Percentiles rank a stretch among this genome's conserved stretches.
These are phyloP conservation scores for Powellomyces hirtus DNA, from an alignment of 192 early-diverging fungal species.

Conservation along the genomic window DNA sequence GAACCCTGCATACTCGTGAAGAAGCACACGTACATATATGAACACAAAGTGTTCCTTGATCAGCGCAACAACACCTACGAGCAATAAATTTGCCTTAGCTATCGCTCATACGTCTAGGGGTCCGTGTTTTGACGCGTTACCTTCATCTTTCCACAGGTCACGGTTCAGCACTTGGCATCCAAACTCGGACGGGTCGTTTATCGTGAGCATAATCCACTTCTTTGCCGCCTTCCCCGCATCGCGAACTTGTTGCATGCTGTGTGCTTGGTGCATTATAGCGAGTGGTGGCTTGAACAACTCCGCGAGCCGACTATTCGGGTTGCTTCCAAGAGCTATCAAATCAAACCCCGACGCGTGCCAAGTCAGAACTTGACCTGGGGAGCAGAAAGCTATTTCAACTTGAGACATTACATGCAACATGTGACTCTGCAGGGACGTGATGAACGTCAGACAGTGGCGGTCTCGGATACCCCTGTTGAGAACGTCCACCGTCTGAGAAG, in stretches of 20 bases:
- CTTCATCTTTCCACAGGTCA: conserved; percentile 84
- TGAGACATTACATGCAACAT: no score
- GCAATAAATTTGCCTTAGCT: no score
- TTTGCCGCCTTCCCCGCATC: conserved; percentile 52
- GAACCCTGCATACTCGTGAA: no score
- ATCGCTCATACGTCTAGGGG: no score
- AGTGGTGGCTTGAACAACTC: conserved; percentile 84
- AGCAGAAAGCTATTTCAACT: no score
- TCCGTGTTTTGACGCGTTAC: no score
- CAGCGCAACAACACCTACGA: conserved; percentile 65
- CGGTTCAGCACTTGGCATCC: conserved; percentile 86
- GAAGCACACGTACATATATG: conserved; percentile 59
- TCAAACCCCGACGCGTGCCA: no score
- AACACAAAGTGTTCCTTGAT: conserved; percentile 82
- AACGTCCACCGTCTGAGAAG: no score
- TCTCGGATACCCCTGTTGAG: no score
- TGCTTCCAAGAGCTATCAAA: background rate
- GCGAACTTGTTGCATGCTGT: conserved; percentile 53
- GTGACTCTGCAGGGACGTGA: no score
- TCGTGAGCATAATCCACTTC: conserved; percentile 85
- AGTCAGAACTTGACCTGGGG: no score
- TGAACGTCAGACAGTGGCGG: no score
- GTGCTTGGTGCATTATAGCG: conserved; percentile 79
- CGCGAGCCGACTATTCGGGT: conserved; percentile 34
- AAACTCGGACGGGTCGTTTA: conserved; percentile 83